Evolutionary conservation across 2,329 filamentous ascomycete genomes (phyloP).

Genomic region (Aspergillus clavatus): DNA sequence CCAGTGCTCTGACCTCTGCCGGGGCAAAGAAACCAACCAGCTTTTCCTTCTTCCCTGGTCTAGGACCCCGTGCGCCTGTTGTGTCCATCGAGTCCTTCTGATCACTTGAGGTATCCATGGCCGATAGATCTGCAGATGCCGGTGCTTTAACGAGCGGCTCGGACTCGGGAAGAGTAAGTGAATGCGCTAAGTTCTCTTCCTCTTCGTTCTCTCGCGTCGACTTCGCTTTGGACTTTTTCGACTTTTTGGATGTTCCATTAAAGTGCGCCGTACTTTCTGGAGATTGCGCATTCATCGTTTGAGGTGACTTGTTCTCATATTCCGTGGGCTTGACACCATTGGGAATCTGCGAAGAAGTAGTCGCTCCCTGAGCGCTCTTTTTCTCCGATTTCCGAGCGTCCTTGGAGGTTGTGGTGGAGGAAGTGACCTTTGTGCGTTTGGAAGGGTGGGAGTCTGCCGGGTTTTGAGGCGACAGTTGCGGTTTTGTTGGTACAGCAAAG

Average conservation of each 20-base stretch:
- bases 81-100: background rate
- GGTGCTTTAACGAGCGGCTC: too few relatives aligned
- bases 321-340: background rate
- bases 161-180: too few relatives aligned
- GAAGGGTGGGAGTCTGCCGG: constrained; percentile 11
- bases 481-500: background rate
- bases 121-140: background rate
- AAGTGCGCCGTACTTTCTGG: background rate
- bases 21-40: constrained; percentile 28
- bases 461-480: background rate
- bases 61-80: background rate
- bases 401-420: constrained; percentile 12
- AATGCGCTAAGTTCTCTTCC: background rate
- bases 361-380: background rate
- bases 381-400: constrained; percentile 8
- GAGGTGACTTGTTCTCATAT: background rate
- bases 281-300: background rate
- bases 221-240: background rate
- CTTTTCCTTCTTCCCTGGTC: constrained; percentile 9
- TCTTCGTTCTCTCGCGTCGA: background rate
- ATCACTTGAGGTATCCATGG: background rate
- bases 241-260: background rate
- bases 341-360: background rate
- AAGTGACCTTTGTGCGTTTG: constrained; percentile 26
- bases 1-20: constrained; percentile 28